phyloP scores from a whole-genome alignment of 805 yeast genomes.

The Saturnispora gosingensis region DNA sequence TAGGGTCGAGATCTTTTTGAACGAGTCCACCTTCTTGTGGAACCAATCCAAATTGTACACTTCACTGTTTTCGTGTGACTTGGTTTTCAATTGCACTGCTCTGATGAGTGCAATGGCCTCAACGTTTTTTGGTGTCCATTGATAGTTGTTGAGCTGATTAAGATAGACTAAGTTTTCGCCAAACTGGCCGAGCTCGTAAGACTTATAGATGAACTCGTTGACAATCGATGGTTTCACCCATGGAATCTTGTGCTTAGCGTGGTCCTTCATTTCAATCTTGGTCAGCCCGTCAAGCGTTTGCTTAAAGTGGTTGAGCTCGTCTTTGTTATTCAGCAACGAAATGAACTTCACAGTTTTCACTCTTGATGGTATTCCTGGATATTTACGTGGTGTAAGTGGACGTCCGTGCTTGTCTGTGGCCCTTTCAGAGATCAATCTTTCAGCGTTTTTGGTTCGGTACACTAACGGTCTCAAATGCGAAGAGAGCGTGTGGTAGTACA shows the following conservation, averaged over 20 bases:
- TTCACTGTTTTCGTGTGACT: constrained; percentile 4
- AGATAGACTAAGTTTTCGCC: constrained; percentile 15
- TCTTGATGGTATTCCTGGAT: constrained; percentile 22
- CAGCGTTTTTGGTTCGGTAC: constrained; percentile 20
- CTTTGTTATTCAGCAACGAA: constrained; percentile 16
- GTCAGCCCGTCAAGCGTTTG: constrained; percentile 15
- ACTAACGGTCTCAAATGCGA: constrained; percentile 19
- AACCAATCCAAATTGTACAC: constrained; percentile 12
- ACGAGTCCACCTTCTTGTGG: constrained; percentile 11
- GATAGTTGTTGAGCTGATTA: constrained; percentile 15
- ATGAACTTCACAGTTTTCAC: constrained; percentile 20
- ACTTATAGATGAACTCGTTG: constrained; percentile 21
- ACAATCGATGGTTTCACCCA: constrained; percentile 18
- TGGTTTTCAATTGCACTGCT: constrained; percentile 14
- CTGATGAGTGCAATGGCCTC: constrained; percentile 22
- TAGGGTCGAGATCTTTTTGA: constrained; percentile 11
- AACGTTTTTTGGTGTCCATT: constrained; percentile 15
- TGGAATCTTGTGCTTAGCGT: constrained; percentile 7
- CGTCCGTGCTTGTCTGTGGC: constrained; percentile 21
- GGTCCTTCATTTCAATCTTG: constrained; percentile 7
- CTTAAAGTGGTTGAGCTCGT: constrained; percentile 19
- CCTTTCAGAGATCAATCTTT: constrained; percentile 14
- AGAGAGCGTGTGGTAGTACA: constrained; percentile 18
- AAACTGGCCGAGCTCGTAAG: constrained; percentile 18
- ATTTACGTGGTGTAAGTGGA: constrained; percentile 20